Evolutionary conservation across 1,284 basidiomycete species (phyloP), one percentile per base, ranked within the genome.

Genomic region (Peniophora sp.): DNA sequence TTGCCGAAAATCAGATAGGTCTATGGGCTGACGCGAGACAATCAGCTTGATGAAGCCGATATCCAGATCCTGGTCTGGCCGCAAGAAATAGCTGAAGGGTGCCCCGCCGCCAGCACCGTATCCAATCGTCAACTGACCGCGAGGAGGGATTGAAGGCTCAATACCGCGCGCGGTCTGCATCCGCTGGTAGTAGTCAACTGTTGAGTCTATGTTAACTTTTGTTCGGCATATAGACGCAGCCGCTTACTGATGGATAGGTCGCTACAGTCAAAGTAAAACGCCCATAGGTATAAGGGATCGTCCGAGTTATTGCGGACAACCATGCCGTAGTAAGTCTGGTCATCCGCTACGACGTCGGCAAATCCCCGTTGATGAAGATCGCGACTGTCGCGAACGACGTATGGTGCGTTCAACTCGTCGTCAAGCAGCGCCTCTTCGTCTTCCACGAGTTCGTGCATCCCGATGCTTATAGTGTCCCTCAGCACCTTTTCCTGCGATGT

Each of bases 191-290:
- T 32, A 32, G 5, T 32, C 27, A 5, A 32, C 27, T 32, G 27
- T 12, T 5, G 12, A 12, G 27, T 5, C 5, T 32, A 5, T 6
- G 27, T 32, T 6, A 32, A 32, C 6, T 5, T n/a, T n/a, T n/a
- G n/a, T n/a, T n/a, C n/a, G n/a, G n/a, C n/a, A n/a, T n/a, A n/a
- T n/a, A n/a, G n/a, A n/a, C n/a, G n/a, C n/a, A n/a, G n/a, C n/a
- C n/a, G 12, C 27, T 32, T 5, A 58, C 65, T 53, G 44, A 71
- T 69, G 0, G 56, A 56, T 15, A 66, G 56, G 32, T 63, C 58
- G 23, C 55, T 61, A 1, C 64, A 64, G 47, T 69, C 66, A 47
- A 69, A 70, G 51, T 65, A 68, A 51, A 69, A 69, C 8, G 70
- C 54, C 44, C 65, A 65, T 9, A 65, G 63, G 47, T 66, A 68